phyloP scores from a whole-genome alignment of 2,329 filamentous ascomycete genomes.

The Neonectria sp. region DNA sequence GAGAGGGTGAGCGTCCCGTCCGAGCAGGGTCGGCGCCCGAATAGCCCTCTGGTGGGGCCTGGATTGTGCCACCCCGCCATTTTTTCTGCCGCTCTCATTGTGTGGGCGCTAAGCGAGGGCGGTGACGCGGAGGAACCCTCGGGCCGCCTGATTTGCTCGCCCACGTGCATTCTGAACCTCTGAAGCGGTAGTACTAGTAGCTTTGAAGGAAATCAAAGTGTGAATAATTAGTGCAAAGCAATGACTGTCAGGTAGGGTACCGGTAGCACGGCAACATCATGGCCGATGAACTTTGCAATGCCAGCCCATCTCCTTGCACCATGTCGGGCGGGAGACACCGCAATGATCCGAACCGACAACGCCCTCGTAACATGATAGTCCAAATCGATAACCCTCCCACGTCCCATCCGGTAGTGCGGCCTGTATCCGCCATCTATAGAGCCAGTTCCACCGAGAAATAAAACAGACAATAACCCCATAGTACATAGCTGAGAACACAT shows the following conservation, averaged over 20 bases:
- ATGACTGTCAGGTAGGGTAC: conserved; percentile 8
- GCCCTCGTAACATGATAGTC: conserved; percentile 27
- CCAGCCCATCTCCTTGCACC: conserved; percentile 19
- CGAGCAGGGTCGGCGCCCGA: conserved; percentile 51
- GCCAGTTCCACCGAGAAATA: conserved; percentile 19
- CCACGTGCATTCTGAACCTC: conserved; percentile 14
- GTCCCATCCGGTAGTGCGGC: conserved; percentile 21
- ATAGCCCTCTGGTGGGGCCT: conserved; percentile 59
- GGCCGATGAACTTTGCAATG: conserved; percentile 13
- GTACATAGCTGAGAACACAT: conserved; percentile 14
- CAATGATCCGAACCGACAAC: conserved; percentile 23
- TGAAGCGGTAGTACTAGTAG: no score
- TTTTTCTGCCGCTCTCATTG: conserved; percentile 55
- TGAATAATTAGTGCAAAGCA: conserved; percentile 2
- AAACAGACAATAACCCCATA: conserved; percentile 18
- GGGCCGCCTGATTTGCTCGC: conserved; percentile 21
- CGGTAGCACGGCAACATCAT: conserved; percentile 7
- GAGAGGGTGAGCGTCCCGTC: conserved; percentile 49
- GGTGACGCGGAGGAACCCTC: conserved; percentile 49
- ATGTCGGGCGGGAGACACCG: conserved; percentile 15
- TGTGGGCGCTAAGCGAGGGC: conserved; percentile 61
- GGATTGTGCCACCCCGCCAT: conserved; percentile 54
- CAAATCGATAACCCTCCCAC: conserved; percentile 26
- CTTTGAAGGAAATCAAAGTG: neutral
- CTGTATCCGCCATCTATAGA: conserved; percentile 27